Conservation (phyloP, 106 monocot species). For the Triglochin maritima region DNA sequence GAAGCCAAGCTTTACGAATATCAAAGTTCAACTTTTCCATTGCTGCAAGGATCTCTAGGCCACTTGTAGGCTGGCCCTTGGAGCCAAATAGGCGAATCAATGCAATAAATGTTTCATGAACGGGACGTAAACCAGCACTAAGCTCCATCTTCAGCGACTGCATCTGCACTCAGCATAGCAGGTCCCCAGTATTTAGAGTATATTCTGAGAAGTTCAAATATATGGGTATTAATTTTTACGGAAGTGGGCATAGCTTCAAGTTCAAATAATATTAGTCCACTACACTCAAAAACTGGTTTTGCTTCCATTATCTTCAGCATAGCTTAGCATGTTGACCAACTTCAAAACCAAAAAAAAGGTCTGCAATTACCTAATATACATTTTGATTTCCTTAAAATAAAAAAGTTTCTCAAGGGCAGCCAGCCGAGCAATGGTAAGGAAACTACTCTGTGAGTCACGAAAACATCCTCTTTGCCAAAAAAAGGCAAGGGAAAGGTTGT, state of each 20-base stretch:
- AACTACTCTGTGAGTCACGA: too few species aligned
- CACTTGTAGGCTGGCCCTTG: conserved; percentile 71
- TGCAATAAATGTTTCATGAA: conserved; percentile 86
- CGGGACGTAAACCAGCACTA: conserved; percentile 70
- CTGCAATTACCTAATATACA: neutral
- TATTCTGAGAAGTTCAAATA: conserved; percentile 12
- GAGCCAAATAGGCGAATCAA: conserved; percentile 82
- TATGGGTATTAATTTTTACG: too few species aligned
- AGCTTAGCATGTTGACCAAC: neutral
- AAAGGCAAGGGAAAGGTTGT: too few species aligned
- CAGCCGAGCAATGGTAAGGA: too few species aligned
- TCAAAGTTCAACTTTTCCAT: conserved; percentile 95
- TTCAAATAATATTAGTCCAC: neutral
- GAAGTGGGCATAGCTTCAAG: too few species aligned
- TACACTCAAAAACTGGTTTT: neutral
- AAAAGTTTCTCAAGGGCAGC: too few species aligned
- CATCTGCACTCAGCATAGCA: conserved; percentile 54
- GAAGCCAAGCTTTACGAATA: conserved; percentile 85
- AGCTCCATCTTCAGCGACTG: conserved; percentile 86
- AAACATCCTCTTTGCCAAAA: too few species aligned
- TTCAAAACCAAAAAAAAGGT: neutral
- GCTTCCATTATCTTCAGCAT: neutral
- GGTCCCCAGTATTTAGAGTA: conserved; percentile 23
- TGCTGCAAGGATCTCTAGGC: conserved; percentile 86
- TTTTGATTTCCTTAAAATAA: too few species aligned